Evolutionary conservation across 2,329 filamentous ascomycete species (phyloP).

Genomic region (Rhynchosporium agropyri): DNA sequence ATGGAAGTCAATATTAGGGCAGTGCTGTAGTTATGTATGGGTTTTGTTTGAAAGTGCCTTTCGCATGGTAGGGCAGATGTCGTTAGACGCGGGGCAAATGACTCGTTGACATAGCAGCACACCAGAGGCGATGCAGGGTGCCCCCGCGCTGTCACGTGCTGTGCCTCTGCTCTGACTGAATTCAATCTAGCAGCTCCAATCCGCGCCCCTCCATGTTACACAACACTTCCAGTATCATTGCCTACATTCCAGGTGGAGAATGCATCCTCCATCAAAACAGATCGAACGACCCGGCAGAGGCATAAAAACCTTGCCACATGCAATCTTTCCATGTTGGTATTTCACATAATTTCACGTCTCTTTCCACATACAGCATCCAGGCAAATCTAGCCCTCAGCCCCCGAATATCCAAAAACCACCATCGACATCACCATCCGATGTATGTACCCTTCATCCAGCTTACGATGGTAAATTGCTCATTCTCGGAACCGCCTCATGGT

Average conservation of each 20-base stretch:
- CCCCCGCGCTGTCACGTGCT: conserved; percentile 2
- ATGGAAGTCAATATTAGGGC: not conserved
- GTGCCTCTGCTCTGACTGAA: not conserved
- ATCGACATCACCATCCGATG: conserved; percentile 22
- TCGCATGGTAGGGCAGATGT: not conserved
- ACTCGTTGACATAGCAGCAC: conserved; percentile 4
- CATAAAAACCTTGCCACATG: conserved; percentile 2
- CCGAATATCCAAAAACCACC: conserved; percentile 6
- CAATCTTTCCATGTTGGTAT: not conserved
- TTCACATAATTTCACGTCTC: not conserved
- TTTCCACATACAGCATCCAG: not conserved
- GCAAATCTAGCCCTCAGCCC: not conserved
- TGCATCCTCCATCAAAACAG: not conserved
- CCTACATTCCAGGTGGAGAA: conserved; percentile 2
- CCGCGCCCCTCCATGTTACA: not conserved
- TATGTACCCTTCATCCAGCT: conserved; percentile 20
- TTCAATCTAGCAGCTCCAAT: too few relatives aligned
- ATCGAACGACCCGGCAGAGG: not conserved
- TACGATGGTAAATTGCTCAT: conserved; percentile 18
- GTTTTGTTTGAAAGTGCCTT: not conserved
- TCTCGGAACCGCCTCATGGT: conserved; percentile 15
- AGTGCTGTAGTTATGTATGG: not conserved
- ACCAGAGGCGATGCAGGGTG: not conserved
- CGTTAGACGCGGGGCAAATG: conserved; percentile 17
- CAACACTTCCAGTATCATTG: not conserved